Percentiles rank a stretch among this genome's conserved stretches.
Evolutionary conservation across 139 green algal genomes (phyloP).

Genomic region (Chlorella sp.): DNA sequence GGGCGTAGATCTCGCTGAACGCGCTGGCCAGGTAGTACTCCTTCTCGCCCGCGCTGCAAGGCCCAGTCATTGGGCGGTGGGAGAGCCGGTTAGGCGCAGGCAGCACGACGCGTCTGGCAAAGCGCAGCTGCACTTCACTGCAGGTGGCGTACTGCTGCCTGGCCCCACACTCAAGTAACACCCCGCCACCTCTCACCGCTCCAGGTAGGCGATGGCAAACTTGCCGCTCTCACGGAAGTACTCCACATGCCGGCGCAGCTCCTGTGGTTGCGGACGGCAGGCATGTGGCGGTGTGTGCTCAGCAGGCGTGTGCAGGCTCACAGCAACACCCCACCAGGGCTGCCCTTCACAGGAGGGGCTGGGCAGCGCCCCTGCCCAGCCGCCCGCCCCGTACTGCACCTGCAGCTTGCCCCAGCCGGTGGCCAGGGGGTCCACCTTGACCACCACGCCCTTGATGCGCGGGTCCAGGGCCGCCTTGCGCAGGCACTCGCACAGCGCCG

Average conservation of each 20-base stretch:
- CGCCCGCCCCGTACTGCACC: background rate
- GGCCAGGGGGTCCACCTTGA: conserved; percentile 88
- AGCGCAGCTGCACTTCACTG: too few species aligned
- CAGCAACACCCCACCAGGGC: too few species aligned
- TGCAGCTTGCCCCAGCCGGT: conserved; percentile 70
- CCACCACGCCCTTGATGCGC: conserved; percentile 76
- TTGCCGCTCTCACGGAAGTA: conserved; percentile 83
- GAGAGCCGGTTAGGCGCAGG: too few species aligned
- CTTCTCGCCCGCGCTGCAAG: conserved; percentile 76
- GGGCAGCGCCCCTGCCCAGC: background rate
- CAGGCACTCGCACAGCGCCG: conserved; percentile 75
- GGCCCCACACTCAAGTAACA: too few species aligned
- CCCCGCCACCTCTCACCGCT: conserved; percentile 33
- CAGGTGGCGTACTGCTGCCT: too few species aligned
- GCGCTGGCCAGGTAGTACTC: conserved; percentile 93
- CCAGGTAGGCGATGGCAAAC: conserved; percentile 88
- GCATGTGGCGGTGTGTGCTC: too few species aligned
- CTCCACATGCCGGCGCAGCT: conserved; percentile 83
- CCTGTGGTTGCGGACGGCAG: conserved; percentile 61
- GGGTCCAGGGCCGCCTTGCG: conserved; percentile 92
- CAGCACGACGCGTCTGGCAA: too few species aligned
- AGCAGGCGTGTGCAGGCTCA: too few species aligned
- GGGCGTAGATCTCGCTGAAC: conserved; percentile 89
- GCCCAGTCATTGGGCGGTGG: too few species aligned
- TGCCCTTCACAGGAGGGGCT: too few species aligned